These are phyloP conservation scores for Plasmodium sp. DNA, from an alignment of 169 alveolate genomes.

Conservation along the genomic window DNA sequence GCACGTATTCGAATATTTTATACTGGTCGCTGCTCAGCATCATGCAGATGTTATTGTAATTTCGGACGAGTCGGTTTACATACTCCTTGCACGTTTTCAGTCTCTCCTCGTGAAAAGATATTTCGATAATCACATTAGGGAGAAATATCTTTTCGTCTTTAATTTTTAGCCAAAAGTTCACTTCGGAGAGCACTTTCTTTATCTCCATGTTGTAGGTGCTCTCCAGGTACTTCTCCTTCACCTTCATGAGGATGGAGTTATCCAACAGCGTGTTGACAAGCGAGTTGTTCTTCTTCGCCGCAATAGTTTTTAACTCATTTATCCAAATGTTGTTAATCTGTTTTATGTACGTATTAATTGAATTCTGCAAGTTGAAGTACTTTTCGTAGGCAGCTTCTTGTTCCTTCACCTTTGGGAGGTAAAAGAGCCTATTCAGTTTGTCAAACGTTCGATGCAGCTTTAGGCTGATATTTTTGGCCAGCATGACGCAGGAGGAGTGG, in stretches of 20 bases:
- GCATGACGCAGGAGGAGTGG: constrained; percentile 69
- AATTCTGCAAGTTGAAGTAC: constrained; percentile 48
- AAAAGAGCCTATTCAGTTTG: constrained; percentile 24
- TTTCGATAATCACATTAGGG: constrained; percentile 69
- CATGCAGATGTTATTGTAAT: constrained; percentile 44
- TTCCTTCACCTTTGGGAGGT: constrained; percentile 46
- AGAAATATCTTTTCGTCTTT: constrained; percentile 61
- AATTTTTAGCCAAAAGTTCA: constrained; percentile 53
- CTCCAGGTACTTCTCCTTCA: constrained; percentile 59
- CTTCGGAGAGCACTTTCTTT: constrained; percentile 53
- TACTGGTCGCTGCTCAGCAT: constrained; percentile 63
- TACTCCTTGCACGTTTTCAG: constrained; percentile 63
- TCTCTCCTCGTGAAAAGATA: constrained; percentile 70
- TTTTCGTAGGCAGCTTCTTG: constrained; percentile 56
- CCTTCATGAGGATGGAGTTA: constrained; percentile 46
- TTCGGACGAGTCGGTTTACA: constrained; percentile 69
- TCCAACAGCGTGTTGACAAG: constrained; percentile 46
- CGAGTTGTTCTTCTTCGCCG: constrained; percentile 58
- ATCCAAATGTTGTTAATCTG: constrained; percentile 69
- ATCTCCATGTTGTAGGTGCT: constrained; percentile 58
- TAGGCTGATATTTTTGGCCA: constrained; percentile 49
- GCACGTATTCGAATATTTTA: constrained; percentile 67
- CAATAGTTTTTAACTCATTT: constrained; percentile 53
- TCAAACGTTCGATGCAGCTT: constrained; percentile 40
- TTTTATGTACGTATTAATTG: constrained; percentile 60